Conservation (phyloP, 495 filamentous ascomycete genomes). For the Penicillium crystallinum region DNA sequence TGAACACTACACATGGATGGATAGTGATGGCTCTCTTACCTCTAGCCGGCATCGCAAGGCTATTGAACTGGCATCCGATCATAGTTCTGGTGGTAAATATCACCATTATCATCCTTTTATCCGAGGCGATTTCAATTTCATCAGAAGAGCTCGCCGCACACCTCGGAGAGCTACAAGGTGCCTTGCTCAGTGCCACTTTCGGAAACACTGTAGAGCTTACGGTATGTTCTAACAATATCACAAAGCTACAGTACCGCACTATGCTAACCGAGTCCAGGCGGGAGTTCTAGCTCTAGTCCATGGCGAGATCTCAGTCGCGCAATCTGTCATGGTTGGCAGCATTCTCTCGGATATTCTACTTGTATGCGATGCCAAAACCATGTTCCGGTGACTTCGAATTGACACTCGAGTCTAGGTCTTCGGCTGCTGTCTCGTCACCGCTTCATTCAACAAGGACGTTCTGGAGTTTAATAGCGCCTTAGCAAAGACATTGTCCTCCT, state of each 20-base stretch:
- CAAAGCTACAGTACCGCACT: not conserved
- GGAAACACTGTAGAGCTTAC: conserved; percentile 24
- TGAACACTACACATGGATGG: not conserved
- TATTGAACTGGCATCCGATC: conserved; percentile 14
- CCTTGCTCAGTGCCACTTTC: conserved; percentile 21
- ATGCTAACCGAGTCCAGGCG: conserved; percentile 4
- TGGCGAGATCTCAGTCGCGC: conserved; percentile 14
- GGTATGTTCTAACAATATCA: conserved; percentile 4
- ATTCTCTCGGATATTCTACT: conserved; percentile 24
- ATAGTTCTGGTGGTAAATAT: conserved; percentile 19
- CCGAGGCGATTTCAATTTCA: conserved; percentile 12
- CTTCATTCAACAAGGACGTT: conserved; percentile 32
- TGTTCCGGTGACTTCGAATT: not conserved
- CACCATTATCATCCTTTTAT: conserved; percentile 18
- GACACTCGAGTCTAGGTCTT: conserved; percentile 10
- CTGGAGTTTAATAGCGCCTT: conserved; percentile 42
- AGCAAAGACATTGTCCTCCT: conserved; percentile 20
- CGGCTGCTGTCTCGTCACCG: conserved; percentile 17
- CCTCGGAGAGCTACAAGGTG: conserved; percentile 18
- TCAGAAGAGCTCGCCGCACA: conserved; percentile 14
- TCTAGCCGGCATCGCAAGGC: conserved; percentile 10
- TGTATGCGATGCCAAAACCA: conserved; percentile 28
- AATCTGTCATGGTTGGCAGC: conserved; percentile 22
- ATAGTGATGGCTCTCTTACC: conserved; percentile 12
- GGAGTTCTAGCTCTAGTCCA: conserved; percentile 17